A percentile compares a stretch with the other conserved stretches of the same genome.
These are phyloP conservation scores for Escovopsis weberi DNA, from an alignment of 2,329 filamentous ascomycete species.

Conservation along the genomic window DNA sequence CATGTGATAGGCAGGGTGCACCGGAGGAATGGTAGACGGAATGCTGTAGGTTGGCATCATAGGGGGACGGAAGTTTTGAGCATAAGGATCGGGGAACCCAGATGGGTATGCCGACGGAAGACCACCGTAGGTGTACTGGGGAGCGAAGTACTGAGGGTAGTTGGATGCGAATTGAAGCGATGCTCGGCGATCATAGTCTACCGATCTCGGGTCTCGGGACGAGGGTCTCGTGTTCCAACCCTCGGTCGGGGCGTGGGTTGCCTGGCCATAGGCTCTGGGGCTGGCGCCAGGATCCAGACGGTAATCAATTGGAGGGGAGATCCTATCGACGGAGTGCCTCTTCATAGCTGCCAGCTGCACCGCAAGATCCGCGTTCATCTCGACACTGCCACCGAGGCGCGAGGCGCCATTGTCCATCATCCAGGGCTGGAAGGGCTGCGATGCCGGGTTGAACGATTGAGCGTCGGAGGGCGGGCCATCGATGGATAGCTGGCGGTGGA, in stretches of 20 bases:
- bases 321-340: conserved; percentile 25
- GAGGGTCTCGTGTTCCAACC: conserved; percentile 23
- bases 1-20: conserved; percentile 17
- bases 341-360: conserved; percentile 16
- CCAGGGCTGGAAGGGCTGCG: conserved; percentile 33
- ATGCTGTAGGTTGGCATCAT: conserved; percentile 17
- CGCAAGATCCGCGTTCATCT: conserved; percentile 19
- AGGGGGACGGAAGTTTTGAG: conserved; percentile 21
- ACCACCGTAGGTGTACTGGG: conserved; percentile 15
- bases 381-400: conserved; percentile 16
- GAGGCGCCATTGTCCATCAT: conserved; percentile 15
- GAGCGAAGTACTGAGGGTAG: conserved; percentile 19
- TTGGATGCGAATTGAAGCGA: conserved; percentile 16
- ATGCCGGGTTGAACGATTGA: conserved; percentile 14
- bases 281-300: conserved; percentile 16
- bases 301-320: conserved; percentile 19
- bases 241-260: conserved; percentile 13
- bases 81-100: conserved; percentile 23
- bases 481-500: conserved; percentile 20
- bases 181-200: conserved; percentile 25
- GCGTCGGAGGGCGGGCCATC: conserved; percentile 14
- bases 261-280: conserved; percentile 13
- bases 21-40: conserved; percentile 21
- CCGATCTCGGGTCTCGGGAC: conserved; percentile 19
- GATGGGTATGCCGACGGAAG: conserved; percentile 21